Percentiles rank a stretch among this genome's conserved stretches.
Evolutionary conservation across 139 green algal species (phyloP).

Genomic region (Coccomyxa sp.): DNA sequence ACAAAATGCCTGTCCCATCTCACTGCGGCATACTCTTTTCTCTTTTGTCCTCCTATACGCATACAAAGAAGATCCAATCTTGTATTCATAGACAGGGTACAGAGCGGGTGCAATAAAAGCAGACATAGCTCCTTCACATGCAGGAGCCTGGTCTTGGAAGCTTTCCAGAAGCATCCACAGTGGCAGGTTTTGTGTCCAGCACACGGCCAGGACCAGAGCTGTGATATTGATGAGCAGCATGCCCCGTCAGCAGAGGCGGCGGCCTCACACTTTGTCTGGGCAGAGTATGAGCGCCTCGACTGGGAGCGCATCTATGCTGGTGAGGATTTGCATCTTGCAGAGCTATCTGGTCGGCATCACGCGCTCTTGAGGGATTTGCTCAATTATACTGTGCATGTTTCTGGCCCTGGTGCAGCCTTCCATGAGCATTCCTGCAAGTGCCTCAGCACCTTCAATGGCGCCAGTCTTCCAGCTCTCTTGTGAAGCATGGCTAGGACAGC

Average conservation of each 20-base stretch:
- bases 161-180: neutral
- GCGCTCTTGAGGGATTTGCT: neutral
- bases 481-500: no score
- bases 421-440: neutral
- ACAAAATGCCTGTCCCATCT: neutral
- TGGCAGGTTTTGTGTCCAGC: neutral
- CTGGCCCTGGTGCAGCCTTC: neutral
- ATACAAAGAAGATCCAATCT: neutral
- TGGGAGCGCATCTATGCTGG: conserved; percentile 25
- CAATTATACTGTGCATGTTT: neutral
- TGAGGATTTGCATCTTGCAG: no score
- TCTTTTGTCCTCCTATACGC: no score
- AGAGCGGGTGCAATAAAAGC: no score
- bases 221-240: neutral
- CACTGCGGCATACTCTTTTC: no score
- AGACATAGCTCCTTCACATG: neutral
- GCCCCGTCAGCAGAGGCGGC: no score
- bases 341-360: no score
- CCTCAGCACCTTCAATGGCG: neutral
- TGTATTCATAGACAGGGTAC: no score
- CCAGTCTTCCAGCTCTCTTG: neutral
- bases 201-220: neutral
- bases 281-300: conserved; percentile 39
- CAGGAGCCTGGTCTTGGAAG: conserved; percentile 5
- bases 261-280: conserved; percentile 33